A percentile compares a stretch with the other conserved stretches of the same genome.
Evolutionary conservation across 1,284 basidiomycete genomes (phyloP).

Genomic region (Mycosarcoma mackinlayi): DNA sequence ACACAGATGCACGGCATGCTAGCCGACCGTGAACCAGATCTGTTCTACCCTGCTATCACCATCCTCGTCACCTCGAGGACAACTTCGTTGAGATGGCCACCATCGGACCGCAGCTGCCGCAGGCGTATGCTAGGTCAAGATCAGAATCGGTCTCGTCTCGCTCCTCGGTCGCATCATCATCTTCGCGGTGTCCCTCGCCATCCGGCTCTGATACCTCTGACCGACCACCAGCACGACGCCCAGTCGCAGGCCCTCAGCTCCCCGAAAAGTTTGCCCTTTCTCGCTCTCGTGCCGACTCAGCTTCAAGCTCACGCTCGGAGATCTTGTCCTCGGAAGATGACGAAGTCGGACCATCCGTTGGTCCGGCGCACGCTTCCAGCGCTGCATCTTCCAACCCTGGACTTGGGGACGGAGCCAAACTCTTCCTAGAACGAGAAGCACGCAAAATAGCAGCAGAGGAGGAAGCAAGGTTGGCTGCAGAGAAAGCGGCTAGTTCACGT

Average conservation of each 20-base stretch:
- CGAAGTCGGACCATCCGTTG: constrained; percentile 16
- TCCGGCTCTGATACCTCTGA: neutral
- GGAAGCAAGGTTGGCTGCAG: constrained; percentile 26
- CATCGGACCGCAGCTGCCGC: constrained; percentile 11
- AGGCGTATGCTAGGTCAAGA: constrained; percentile 2
- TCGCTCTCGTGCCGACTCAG: constrained; percentile 21
- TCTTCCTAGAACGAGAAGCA: constrained; percentile 47
- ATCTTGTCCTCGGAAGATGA: constrained; percentile 10
- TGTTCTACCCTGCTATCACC: constrained; percentile 1
- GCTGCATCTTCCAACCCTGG: neutral
- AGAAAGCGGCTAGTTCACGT: constrained; percentile 37
- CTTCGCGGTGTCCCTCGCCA: constrained; percentile 11
- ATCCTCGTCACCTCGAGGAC: neutral
- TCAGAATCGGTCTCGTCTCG: constrained; percentile 18
- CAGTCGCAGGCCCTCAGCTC: constrained; percentile 30
- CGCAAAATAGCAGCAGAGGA: constrained; percentile 24
- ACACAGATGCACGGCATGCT: constrained; percentile 8
- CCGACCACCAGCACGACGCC: neutral
- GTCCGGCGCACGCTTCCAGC: constrained; percentile 18
- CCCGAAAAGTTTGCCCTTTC: constrained; percentile 25
- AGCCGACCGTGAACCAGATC: neutral
- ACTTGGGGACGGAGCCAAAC: constrained; percentile 23
- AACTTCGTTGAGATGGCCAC: constrained; percentile 7
- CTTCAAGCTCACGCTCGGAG: constrained; percentile 2
- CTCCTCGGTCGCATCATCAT: constrained; percentile 13